Evolutionary conservation across 768 basidiomycete species (phyloP), one percentile per base, ranked within the genome.

Genomic region (Royoungia palumana): DNA sequence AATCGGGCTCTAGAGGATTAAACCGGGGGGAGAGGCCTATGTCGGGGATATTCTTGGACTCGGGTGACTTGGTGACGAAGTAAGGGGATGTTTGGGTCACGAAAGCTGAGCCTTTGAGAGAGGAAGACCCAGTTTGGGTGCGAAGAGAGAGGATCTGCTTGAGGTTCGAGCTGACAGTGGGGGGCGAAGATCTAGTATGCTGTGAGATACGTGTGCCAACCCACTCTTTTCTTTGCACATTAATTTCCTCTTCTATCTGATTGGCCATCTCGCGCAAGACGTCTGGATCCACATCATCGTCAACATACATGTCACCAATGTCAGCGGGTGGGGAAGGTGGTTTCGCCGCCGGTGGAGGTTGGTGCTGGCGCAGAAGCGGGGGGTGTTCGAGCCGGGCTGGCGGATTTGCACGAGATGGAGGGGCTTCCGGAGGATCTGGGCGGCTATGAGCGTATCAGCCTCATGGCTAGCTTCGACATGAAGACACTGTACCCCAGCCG

Each of bases 401-500:
- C 4, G 32, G 53, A 34, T 61, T 36, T 16, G 19, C 42, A 6
- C 6, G 57, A 21, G 50, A 41, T 46, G 54, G 58, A 13, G 49
- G 43, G 27, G 19, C 55, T 13, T 60, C 54, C 4, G 51, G 52
- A 11, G 62, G 64, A 32, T 65, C 64, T 36, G 67, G 60, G 37
- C 60, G 57, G 39, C 65, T 66, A 32, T 12, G 22, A 49, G 41
- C 8, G n/a, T 14, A 32, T 41, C 39, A 39, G 35, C 13, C 37
- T 10, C 40, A 13, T 6, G 16, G 13, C 35, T 4, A 30, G 16
- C 30, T 16, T 10, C 24, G 25, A 20, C 24, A 42, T 19, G n/a
- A 13, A 17, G 7, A 10, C 28, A 5, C 35, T 35, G 62, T 65
- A 89, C 93, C 89, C 83, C 62, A 93, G 67, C 47, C 89, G 79